A percentile compares a stretch with the other conserved stretches of the same genome.
phyloP scores from a whole-genome alignment of 2,329 filamentous ascomycete genomes.

The Didymella pinodella region DNA sequence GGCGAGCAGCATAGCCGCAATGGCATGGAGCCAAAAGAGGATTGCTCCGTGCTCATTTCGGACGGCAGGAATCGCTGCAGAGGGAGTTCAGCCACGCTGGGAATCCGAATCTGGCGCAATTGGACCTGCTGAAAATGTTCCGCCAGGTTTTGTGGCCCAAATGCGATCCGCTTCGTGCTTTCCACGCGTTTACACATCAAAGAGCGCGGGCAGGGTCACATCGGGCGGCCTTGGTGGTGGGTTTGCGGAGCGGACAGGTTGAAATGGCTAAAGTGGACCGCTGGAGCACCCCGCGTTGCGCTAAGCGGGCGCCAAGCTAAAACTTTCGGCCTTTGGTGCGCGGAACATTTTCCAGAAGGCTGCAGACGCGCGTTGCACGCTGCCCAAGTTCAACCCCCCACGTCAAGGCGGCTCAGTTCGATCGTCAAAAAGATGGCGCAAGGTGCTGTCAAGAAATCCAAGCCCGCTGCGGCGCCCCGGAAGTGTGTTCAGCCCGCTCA shows the following conservation, averaged over 20 bases:
- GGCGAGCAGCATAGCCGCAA: slow-evolving; percentile 13
- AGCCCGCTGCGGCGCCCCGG: slow-evolving; percentile 46
- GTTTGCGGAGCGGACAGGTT: slow-evolving; percentile 37
- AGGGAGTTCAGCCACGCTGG: background rate
- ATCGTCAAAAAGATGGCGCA: slow-evolving; percentile 53
- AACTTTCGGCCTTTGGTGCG: slow-evolving; percentile 24
- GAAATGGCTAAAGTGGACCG: slow-evolving; percentile 39
- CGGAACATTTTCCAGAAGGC: slow-evolving; percentile 24
- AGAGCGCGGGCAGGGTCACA: background rate
- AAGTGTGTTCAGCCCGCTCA: slow-evolving; percentile 44
- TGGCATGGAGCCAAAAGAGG: slow-evolving; percentile 2
- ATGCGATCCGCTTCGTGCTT: background rate
- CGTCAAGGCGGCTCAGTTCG: background rate
- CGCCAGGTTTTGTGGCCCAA: background rate
- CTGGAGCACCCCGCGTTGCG: slow-evolving; percentile 27
- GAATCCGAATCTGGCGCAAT: background rate
- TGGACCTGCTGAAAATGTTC: slow-evolving; percentile 4
- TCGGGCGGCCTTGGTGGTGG: slow-evolving; percentile 35
- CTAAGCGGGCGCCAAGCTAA: slow-evolving; percentile 23
- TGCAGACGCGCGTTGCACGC: slow-evolving; percentile 9
- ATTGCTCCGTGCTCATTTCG: slow-evolving; percentile 4
- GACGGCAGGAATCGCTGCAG: background rate
- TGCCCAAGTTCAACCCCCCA: background rate
- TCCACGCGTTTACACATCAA: background rate
- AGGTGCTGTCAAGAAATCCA: slow-evolving; percentile 58